Evolutionary conservation across 164 flowering plant genomes (phyloP), one percentile per base, ranked within the genome.

Genomic region (Umbilicus rupestris): DNA sequence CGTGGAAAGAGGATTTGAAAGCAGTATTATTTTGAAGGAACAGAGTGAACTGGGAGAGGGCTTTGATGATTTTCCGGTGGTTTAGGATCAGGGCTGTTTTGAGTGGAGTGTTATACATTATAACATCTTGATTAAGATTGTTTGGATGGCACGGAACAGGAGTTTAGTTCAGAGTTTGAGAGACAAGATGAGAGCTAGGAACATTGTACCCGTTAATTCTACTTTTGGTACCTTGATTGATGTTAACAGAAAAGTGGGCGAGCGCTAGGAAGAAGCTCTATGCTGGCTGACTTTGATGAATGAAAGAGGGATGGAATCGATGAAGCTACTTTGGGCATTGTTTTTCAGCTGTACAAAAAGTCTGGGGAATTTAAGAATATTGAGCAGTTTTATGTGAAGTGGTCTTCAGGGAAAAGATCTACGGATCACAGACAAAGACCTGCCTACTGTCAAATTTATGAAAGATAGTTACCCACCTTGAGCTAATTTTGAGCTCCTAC

Each of bases 51-150:
- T 94, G 92, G 95, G 80, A 83, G 68, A 74, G 98, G 68, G 97
- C 97, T 14, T 58, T 85, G 69, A 88, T 86, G 77, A 90, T 87
- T 29, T 93, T 93, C 62, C 80, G 84, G 72, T 94, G 98, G 98
- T 85, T 90, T 50, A 87, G 74, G 78, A 63, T 37, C 87, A 85
- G 71, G 90, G 83, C 29, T 86, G 87, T 72, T 86, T 87, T 77
- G 96, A 89, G 66, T 62, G 90, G 75, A 94, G 90, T 80, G 96
- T 89, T 58, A 94, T 94, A 77, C 98, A 90, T 72, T 90, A 90
- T 68, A 94, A 94, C 57, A 89, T 94, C 60, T 80, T 94, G 87
- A 73, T 94, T 73, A 73, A 85, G 78, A 81, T 81, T 75, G 84
- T 94, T 37, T 96, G 98, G 31, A 89, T 74, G 77, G 90, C 89